These are phyloP conservation scores for Botrytis pseudocinerea DNA, from an alignment of 2,329 filamentous ascomycete species.

Conservation along the genomic window DNA sequence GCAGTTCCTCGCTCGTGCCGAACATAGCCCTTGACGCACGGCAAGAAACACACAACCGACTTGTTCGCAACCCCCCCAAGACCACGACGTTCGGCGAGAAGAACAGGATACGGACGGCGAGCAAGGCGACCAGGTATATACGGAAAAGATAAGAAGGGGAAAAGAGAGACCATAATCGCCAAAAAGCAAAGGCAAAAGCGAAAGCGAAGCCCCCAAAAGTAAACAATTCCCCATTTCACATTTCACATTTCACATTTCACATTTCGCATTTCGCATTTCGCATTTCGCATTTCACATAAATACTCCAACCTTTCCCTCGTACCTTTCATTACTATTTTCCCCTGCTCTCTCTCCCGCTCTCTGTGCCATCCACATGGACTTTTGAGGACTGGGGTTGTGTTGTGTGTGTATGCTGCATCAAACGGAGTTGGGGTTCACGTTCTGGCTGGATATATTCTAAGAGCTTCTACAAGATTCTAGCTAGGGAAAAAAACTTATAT, in stretches of 20 bases:
- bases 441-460: slow-evolving; percentile 9
- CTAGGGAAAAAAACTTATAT: slow-evolving; percentile 16
- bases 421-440: slow-evolving; percentile 1
- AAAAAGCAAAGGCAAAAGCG: neutral
- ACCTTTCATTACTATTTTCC: too few species aligned
- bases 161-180: neutral
- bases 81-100: neutral
- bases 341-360: neutral
- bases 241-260: too few species aligned
- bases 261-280: too few species aligned
- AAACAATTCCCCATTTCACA: neutral
- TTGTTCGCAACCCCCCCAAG: neutral
- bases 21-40: neutral
- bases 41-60: neutral
- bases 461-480: slow-evolving; percentile 17
- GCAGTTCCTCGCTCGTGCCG: neutral
- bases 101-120: neutral
- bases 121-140: neutral
- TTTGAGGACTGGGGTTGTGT: neutral
- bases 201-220: neutral
- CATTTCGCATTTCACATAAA: slow-evolving; percentile 5
- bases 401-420: neutral
- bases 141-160: neutral
- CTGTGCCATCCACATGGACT: neutral
- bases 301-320: neutral